Evolutionary conservation across 257 asterid genomes (phyloP), one percentile per base, ranked within the genome.

Genomic region (Lycium barbarum): DNA sequence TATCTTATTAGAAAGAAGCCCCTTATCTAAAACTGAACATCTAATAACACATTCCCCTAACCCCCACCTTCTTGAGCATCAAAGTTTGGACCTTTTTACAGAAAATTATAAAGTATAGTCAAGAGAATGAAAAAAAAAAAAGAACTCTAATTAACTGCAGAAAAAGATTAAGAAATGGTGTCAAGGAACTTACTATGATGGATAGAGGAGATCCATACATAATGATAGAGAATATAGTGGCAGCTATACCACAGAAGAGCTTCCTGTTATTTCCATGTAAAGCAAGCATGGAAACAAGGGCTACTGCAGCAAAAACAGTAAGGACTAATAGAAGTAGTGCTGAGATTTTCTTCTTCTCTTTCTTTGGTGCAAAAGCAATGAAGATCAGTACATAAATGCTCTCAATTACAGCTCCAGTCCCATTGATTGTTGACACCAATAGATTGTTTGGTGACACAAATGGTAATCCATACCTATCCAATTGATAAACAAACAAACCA

Each of bases 131-230:
- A 3, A 47, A 35, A 57, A 3, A 2, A 6, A 54, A 35, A 57
- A 3, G 1, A 6, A 1, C 20, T 33, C 5, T 11, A 26, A 65
- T 4, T 80, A 35, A 35, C 20, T 7, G 78, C 59, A 55, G 73
- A 18, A 66, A 70, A 9, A 18, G 38, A 53, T 38, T 33, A 71
- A 59, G 81, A 45, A 45, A 15, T 3, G 45, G 1, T 57, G 5
- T 54, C 22, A 63, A 47, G 20, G 45, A 76, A 7, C 81, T 71
- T 87, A 95, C 99, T 2, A 94, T 91, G 89, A 94, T 91, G 2
- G 98, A 90, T 83, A 95, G 65, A 40, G 98, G 98, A 1, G 97
- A 93, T 62, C 94, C 98, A 74, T 94, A 95, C 99, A 95, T 95
- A 35, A 91, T 73, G 93, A 91, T 90, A 88, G 98, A 93, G 95